Base-by-base conservation (phyloP, 2,329 filamentous ascomycete species). In the Fusarium drepaniforme region DNA sequence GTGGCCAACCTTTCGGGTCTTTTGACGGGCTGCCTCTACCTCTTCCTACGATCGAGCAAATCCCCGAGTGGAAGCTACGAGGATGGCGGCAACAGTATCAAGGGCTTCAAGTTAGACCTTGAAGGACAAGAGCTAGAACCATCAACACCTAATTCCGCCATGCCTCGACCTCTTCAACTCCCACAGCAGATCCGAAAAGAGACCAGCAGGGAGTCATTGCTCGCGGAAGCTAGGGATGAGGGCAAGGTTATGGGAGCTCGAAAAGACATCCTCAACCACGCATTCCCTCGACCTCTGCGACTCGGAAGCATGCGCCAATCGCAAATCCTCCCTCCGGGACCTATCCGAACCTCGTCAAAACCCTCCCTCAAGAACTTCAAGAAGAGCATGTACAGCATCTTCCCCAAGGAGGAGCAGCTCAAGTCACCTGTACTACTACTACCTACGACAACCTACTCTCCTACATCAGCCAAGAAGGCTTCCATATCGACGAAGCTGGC, bases 1-100 rank as follows among this genome's bases (percentile, higher is more conserved):
- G 90, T 91, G 4, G 85, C 91, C 18, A 93, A 93, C 78, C 85
- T 93, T 3, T 91, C 91, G 0, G 92, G 92, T 3, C 83, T 94
- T 18, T 86, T 91, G 80, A 91, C 90, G 18, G 90, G 91, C 5
- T 88, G 91, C 18, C 85, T 93, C 28, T 92, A 93, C 75, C 84
- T 94, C 11, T 92, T 93, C 76, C 85, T 94, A 60, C 89, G 92
- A 73, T 90, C 91, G 4, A 92, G 90, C 73, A 89, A 88, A 16
- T 85, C 88, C 15, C 89, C 89, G 30, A 90, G 91, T 61, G 87
- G 82, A 66, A 83, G 85, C 75, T 84, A 85, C 59, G 84, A 86
- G 82, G 72, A 74, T n/a, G 67, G 68, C 25, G 62, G 69, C 23
- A 73, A 64, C 57, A 63, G 59, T 25, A 42, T 49, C 33, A 69